Evolutionary conservation across 192 early-diverging fungal genomes (phyloP).

Genomic region (Backusella luteola): DNA sequence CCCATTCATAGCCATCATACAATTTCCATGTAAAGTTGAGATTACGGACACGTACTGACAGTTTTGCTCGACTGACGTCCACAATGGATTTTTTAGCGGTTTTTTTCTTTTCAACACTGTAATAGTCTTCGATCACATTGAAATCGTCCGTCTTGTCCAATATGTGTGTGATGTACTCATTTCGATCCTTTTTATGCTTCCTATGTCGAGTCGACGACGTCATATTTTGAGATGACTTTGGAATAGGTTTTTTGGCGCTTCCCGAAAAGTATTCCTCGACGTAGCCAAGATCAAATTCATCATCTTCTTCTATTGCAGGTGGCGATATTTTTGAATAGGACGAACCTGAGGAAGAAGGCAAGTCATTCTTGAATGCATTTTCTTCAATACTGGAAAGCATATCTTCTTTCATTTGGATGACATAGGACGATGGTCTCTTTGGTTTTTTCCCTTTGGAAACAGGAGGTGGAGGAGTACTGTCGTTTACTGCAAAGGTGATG

Average conservation of each 20-base stretch:
- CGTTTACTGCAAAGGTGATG: slow-evolving; percentile 41
- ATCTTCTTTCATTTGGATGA: slow-evolving; percentile 4
- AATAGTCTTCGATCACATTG: slow-evolving; percentile 47
- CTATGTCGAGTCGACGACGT: slow-evolving; percentile 26
- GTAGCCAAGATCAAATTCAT: slow-evolving; percentile 37
- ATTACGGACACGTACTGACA: slow-evolving; percentile 57
- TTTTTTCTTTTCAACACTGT: slow-evolving; percentile 36
- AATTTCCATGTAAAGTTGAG: slow-evolving; percentile 61
- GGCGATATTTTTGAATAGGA: not conserved
- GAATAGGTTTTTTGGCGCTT: not conserved
- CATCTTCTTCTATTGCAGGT: slow-evolving; percentile 11
- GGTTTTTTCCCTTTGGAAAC: not conserved
- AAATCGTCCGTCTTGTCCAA: slow-evolving; percentile 26
- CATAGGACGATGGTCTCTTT: not conserved
- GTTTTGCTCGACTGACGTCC: slow-evolving; percentile 26
- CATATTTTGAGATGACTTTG: not conserved
- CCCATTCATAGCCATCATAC: slow-evolving; percentile 72
- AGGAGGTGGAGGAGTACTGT: slow-evolving; percentile 5
- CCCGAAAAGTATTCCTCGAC: slow-evolving; percentile 48
- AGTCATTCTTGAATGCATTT: slow-evolving; percentile 42
- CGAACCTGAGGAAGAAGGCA: not conserved
- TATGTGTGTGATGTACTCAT: slow-evolving; percentile 43
- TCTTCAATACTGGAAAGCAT: slow-evolving; percentile 53
- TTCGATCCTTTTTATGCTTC: slow-evolving; percentile 1
- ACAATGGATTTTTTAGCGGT: slow-evolving; percentile 24